A percentile compares a stretch with the other conserved stretches of the same genome.
phyloP scores from a whole-genome alignment of 306 rosid species.

The Malus domestica region DNA sequence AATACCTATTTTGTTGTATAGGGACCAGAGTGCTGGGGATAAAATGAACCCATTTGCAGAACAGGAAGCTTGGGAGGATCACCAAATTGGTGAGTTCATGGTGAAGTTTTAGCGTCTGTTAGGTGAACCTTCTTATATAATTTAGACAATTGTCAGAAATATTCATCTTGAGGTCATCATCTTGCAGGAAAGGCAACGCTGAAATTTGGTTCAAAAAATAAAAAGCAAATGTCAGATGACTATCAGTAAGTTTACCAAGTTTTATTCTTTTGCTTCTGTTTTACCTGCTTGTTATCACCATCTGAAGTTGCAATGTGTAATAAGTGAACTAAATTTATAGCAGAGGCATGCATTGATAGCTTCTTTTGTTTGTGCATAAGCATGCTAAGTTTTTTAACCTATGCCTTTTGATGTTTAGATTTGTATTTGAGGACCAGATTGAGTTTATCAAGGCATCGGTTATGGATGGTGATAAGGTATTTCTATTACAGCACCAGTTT shows the following conservation, averaged over 20 bases:
- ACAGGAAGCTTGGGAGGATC: constrained; percentile 99
- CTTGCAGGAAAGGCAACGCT: constrained; percentile 72
- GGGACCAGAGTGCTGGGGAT: constrained; percentile 67
- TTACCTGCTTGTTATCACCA: background rate
- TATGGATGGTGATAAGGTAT: constrained; percentile 84
- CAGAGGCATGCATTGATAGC: constrained; percentile 2
- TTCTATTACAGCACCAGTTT: constrained; percentile 4
- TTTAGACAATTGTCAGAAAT: constrained; percentile 6
- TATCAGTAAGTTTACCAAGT: constrained; percentile 62
- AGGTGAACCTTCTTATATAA: background rate
- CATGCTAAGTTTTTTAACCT: background rate
- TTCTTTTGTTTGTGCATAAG: constrained; percentile 3
- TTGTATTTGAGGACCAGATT: constrained; percentile 93
- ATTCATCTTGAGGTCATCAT: constrained; percentile 12
- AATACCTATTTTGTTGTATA: constrained; percentile 9
- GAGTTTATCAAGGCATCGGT: constrained; percentile 86
- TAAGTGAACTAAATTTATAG: background rate
- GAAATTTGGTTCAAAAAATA: constrained; percentile 81
- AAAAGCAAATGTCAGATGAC: constrained; percentile 62
- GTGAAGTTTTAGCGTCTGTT: background rate
- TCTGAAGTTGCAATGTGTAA: background rate
- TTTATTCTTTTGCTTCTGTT: background rate
- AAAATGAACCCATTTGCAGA: constrained; percentile 90
- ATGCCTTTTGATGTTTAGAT: constrained; percentile 34
- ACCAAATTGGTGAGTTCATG: constrained; percentile 64